Evolutionary conservation across 345 rosid species (phyloP).

Genomic region (Gossypium herbaceum): DNA sequence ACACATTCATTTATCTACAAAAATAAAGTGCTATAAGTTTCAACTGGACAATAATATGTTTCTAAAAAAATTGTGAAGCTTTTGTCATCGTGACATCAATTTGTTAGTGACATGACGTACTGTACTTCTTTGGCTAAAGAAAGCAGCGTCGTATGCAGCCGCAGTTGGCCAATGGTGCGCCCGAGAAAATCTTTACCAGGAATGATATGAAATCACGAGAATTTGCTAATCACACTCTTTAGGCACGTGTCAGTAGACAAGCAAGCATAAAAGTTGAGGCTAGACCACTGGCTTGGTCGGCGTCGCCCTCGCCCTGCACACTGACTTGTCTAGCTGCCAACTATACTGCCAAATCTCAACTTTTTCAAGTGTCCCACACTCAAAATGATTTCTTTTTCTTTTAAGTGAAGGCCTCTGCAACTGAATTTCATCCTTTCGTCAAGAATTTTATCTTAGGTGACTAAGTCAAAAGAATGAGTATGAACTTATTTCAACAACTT

Average conservation of each 20-base stretch:
- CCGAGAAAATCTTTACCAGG: background rate
- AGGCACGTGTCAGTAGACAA: slow-evolving; percentile 28
- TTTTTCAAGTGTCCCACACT: slow-evolving; percentile 27
- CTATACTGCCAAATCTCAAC: slow-evolving; percentile 46
- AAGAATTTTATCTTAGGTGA: background rate
- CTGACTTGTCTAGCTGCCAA: slow-evolving; percentile 16
- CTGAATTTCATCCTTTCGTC: no score
- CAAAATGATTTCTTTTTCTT: no score
- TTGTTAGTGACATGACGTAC: background rate
- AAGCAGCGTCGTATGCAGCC: background rate
- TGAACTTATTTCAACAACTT: background rate
- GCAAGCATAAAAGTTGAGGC: slow-evolving; percentile 14
- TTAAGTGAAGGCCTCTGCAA: no score
- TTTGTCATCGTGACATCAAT: slow-evolving; percentile 13
- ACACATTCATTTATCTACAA: no score
- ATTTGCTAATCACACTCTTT: background rate
- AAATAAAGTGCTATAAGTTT: no score
- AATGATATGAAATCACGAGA: slow-evolving; percentile 24
- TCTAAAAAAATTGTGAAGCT: background rate
- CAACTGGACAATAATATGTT: no score
- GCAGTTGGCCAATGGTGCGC: background rate
- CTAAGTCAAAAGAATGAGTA: background rate
- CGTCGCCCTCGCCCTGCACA: slow-evolving; percentile 20
- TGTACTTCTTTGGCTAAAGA: background rate
- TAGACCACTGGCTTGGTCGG: slow-evolving; percentile 48